Evolutionary conservation across 2,329 filamentous ascomycete species (phyloP).

Genomic region (Tolypocladium ovalisporum): DNA sequence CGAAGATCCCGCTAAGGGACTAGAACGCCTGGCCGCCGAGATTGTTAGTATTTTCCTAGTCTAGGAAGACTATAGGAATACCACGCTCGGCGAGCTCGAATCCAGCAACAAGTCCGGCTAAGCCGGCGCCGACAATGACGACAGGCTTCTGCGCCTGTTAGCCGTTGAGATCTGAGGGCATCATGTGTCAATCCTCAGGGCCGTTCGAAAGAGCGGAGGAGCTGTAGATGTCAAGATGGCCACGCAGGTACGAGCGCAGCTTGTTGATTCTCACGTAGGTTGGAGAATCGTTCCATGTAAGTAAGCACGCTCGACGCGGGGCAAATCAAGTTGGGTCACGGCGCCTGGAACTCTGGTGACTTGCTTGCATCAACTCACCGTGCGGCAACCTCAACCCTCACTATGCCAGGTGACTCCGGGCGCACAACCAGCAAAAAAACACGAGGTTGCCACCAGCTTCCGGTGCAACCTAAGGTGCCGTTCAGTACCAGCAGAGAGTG

Average conservation of each 20-base stretch:
- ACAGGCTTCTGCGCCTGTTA: constrained; percentile 21
- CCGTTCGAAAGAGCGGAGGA: background rate
- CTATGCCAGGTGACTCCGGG: background rate
- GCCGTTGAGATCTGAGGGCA: background rate
- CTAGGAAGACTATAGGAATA: constrained; percentile 40
- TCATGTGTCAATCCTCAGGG: background rate
- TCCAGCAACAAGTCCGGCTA: constrained; percentile 49
- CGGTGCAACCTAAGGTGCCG: background rate
- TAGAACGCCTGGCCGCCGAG: constrained; percentile 54
- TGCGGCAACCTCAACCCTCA: background rate
- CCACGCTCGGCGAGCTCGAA: constrained; percentile 41
- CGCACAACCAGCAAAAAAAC: background rate
- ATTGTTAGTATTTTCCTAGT: constrained; percentile 46
- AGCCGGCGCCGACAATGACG: constrained; percentile 45
- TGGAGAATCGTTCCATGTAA: background rate
- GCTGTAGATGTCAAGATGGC: background rate
- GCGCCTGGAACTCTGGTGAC: background rate
- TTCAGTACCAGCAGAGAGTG: background rate
- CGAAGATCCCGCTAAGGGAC: constrained; percentile 51
- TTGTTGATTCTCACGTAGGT: background rate
- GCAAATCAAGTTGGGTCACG: background rate
- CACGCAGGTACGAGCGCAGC: too few relatives aligned
- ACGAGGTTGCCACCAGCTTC: too few relatives aligned
- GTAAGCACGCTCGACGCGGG: background rate
- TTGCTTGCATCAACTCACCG: background rate